Evolutionary conservation across 306 rosid genomes (phyloP).

Genomic region (Trichosanthes truncata): DNA sequence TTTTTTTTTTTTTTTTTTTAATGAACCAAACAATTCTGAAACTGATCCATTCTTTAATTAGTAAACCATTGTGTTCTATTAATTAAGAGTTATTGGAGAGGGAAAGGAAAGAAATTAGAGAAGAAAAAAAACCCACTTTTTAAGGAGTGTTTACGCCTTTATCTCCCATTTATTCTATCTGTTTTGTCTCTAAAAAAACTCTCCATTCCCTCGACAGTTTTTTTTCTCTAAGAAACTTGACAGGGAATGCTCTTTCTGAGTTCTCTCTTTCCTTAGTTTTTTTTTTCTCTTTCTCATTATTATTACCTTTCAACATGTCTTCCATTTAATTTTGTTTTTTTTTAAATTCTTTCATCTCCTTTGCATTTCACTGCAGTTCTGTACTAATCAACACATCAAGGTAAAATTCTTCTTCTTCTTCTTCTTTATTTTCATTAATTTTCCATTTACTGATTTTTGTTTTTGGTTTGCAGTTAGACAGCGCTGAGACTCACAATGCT

Average conservation of each 20-base stretch:
- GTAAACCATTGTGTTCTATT: not conserved
- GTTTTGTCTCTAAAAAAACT: not conserved
- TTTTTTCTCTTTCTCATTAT: not conserved
- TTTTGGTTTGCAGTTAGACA: slow-evolving; percentile 8
- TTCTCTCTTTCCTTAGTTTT: not conserved
- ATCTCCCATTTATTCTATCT: not conserved
- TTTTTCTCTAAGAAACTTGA: not conserved
- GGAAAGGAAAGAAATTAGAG: not conserved
- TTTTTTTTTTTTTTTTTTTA: too few species aligned
- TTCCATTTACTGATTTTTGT: not conserved
- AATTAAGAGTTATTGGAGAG: not conserved
- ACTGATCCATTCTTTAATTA: not conserved
- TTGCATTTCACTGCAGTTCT: not conserved
- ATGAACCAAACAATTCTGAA: not conserved
- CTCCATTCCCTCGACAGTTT: slow-evolving; percentile 4
- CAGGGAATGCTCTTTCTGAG: slow-evolving; percentile 9
- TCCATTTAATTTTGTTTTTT: too few species aligned
- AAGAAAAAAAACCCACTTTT: not conserved
- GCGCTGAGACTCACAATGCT: slow-evolving; percentile 42
- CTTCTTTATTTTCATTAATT: too few species aligned
- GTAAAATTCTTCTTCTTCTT: not conserved
- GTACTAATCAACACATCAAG: not conserved
- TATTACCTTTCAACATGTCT: not conserved
- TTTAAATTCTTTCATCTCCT: not conserved
- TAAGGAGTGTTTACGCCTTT: not conserved